Evolutionary conservation across 441 rosid species (phyloP), one percentile per base, ranked within the genome.

Genomic region (Adansonia grandidieri): DNA sequence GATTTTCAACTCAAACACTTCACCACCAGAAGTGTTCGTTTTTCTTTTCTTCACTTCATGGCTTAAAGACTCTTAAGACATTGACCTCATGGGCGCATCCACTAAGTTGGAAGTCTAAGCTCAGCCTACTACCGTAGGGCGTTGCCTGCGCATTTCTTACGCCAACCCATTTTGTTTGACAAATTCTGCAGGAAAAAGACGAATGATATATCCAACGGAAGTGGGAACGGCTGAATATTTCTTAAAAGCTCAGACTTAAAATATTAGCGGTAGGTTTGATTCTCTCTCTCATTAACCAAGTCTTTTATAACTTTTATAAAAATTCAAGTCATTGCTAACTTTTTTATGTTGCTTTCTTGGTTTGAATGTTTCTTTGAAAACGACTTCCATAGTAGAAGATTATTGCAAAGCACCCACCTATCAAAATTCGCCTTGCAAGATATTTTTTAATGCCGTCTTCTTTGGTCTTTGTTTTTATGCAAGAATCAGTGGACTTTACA

Each of bases 311-410:
- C 40, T 32, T 13, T 50, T 24, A 37, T 13, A 64, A 6, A 64
- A 64, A 20, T 64, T 64, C 37, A 32, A 37, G 19, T 20, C 44
- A 11, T 24, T 50, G 42, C 40, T 20, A n/a, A 8, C 9, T 22
- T 48, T 17, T 70, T 5, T 48, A 6, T 13, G 44, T 8, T 48
- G 14, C 0, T 73, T 51, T 57, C 66, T 40, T 19, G 65, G 2
- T 73, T 72, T 57, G 66, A 73, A 37, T 57, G 76, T 40, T 73
- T 73, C 76, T 5, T 42, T 13, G 76, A 58, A 42, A 57, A 58
- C 32, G 67, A 72, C 64, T 1, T 70, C 2, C 11, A 4, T 24
- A 61, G 13, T 10, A 24, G 20, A 53, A 2, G 60, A n/a, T 54
- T 56, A 63, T 63, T n/a, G 32, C 45, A 13, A 32, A 14, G 28